Conservation (phyloP, 2,329 filamentous ascomycete species). For the Colletotrichum sp. region DNA sequence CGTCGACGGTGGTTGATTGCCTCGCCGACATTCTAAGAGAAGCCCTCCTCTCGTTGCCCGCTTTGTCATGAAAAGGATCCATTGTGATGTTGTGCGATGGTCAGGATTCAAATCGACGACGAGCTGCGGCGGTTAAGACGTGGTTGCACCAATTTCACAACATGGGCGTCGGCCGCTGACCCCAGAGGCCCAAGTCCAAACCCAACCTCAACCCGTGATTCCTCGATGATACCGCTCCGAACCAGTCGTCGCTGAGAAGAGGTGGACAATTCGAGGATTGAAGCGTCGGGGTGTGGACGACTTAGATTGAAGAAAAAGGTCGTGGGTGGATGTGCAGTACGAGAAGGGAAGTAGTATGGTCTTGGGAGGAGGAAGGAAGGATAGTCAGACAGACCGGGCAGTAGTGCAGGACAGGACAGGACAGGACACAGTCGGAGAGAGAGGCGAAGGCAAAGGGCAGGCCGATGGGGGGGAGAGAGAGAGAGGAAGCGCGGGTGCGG, state of each 20-base stretch:
- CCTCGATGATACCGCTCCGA: neutral
- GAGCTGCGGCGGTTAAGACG: neutral
- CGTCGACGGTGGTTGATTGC: constrained; percentile 32
- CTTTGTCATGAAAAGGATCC: constrained; percentile 43
- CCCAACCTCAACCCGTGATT: neutral
- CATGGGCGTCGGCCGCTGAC: constrained; percentile 15
- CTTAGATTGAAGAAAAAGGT: neutral
- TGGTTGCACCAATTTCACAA: constrained; percentile 9
- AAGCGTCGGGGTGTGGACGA: neutral
- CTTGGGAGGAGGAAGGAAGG: neutral
- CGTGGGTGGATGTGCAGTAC: neutral
- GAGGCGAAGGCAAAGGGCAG: neutral
- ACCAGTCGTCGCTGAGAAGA: neutral
- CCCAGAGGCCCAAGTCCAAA: constrained; percentile 13
- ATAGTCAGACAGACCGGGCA: neutral
- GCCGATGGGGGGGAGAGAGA: neutral
- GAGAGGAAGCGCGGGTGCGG: constrained; percentile 11
- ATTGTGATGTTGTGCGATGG: constrained; percentile 33
- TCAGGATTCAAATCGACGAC: constrained; percentile 7
- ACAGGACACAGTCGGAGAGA: neutral
- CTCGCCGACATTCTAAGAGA: constrained; percentile 48
- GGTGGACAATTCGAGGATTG: neutral
- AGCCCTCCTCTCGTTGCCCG: constrained; percentile 44
- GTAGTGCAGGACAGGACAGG: neutral
- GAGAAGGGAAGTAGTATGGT: neutral